Evolutionary conservation across 192 early-diverging fungal species (phyloP).

Genomic region (Coemansia sp.): DNA sequence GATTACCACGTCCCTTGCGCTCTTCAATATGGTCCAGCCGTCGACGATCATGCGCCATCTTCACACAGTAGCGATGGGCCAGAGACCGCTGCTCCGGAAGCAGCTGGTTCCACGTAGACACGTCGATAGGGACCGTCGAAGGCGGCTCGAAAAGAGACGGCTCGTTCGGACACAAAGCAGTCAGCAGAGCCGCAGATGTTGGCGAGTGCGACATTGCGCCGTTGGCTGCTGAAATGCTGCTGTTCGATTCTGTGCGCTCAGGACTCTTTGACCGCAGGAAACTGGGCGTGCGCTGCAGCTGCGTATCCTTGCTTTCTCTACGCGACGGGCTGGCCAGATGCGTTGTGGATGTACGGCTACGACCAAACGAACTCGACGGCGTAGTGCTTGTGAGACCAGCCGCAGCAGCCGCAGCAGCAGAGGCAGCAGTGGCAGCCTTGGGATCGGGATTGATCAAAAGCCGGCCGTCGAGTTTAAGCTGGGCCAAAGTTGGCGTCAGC

Average conservation of each 20-base stretch:
- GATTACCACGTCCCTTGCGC: background rate
- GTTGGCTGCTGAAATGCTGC: slow-evolving; percentile 1
- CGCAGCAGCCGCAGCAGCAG: background rate
- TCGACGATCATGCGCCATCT: slow-evolving; percentile 41
- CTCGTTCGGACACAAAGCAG: slow-evolving; percentile 1
- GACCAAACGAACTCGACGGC: slow-evolving; percentile 23
- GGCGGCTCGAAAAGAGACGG: slow-evolving; percentile 41
- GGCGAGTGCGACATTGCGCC: background rate
- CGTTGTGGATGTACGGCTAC: slow-evolving; percentile 23
- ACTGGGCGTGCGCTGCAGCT: slow-evolving; percentile 4
- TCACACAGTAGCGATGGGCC: slow-evolving; percentile 46
- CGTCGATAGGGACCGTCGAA: slow-evolving; percentile 43
- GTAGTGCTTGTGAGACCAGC: background rate
- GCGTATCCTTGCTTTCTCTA: background rate
- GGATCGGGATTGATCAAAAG: slow-evolving; percentile 32
- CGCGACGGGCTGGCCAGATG: background rate
- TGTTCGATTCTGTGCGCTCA: background rate
- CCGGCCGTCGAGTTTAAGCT: slow-evolving; percentile 38
- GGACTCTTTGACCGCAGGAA: background rate
- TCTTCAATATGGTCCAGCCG: slow-evolving; percentile 8
- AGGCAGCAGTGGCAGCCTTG: background rate
- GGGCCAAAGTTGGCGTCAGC: slow-evolving; percentile 9
- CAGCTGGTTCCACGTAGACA: slow-evolving; percentile 53
- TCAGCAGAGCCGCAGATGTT: background rate
- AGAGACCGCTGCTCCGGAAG: slow-evolving; percentile 44